Base-by-base conservation (phyloP, 345 rosid species). In the Populus davidiana region DNA sequence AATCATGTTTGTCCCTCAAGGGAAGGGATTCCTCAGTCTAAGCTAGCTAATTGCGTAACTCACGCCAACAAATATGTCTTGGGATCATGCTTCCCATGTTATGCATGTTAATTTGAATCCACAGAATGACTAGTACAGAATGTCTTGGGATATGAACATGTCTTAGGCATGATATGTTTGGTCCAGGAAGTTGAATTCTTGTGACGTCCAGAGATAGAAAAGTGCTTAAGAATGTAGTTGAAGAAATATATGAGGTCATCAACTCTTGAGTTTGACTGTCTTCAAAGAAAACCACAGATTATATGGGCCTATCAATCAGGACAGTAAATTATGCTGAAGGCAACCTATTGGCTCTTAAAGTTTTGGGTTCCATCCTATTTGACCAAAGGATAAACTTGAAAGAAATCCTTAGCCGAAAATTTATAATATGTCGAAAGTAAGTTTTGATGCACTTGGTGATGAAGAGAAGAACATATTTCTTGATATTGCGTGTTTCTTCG, bases 401-500 rank as follows among this genome's bases (percentile, higher is more conserved):
- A 66, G n/a, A 35, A 52, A 6, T 49, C 56, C 81, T 5, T n/a
- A 25, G 1, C 9, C 0, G 23, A 66, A 67, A 4, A 36, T 78
- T 9, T 47, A 50, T 17, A 27, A 67, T 65, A 43, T 72, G 36
- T 14, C 72, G 20, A 65, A 52, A 59, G 12, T 59, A 5, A 77
- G 74, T 27, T 77, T 29, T 69, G 74, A 69, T 14, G 69, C 16
- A 2, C 54, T 78, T 2, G 77, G 67, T 49, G 59, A 10, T 4
- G 72, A 54, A 18, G 65, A 72, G 54, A 38, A 67, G 73, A 44
- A 52, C 4, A 78, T 78, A 2, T 72, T 78, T 65, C 72, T 78
- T 23, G 33, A 78, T 52, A 67, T 78, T 54, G 81, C 77, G 49
- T 78, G 72, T 52, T 67, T 78, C 38, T 72, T 78, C 10, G 25